phyloP scores from a whole-genome alignment of 169 alveolate species.

The Plasmodium inui region DNA sequence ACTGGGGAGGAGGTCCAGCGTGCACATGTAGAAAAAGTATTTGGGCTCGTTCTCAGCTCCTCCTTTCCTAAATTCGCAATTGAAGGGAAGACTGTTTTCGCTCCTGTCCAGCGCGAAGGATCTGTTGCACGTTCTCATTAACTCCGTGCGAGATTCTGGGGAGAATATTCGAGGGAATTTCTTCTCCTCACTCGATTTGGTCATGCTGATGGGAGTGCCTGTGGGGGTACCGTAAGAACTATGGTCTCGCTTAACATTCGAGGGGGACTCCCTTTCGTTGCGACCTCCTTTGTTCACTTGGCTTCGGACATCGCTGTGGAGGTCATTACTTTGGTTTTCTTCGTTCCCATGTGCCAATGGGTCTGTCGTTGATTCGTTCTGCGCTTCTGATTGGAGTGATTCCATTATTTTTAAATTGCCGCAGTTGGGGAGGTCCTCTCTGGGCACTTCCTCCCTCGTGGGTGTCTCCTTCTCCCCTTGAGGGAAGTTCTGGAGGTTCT shows the following conservation, averaged over 20 bases:
- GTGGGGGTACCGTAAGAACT: neutral
- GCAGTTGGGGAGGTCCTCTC: neutral
- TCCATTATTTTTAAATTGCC: neutral
- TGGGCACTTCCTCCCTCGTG: neutral
- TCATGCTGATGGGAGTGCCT: neutral
- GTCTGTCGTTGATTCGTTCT: neutral
- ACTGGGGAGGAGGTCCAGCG: slow-evolving; percentile 56
- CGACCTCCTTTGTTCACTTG: neutral
- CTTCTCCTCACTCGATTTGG: neutral
- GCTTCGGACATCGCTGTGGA: neutral
- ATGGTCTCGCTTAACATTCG: neutral
- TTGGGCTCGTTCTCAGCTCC: neutral
- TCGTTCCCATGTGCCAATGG: neutral
- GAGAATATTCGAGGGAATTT: neutral
- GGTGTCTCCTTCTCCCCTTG: neutral
- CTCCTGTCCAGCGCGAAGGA: neutral
- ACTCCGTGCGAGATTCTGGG: neutral
- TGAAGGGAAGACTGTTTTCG: neutral
- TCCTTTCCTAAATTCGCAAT: neutral
- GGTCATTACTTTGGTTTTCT: neutral
- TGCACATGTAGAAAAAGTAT: slow-evolving; percentile 64
- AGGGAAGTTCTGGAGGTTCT: neutral
- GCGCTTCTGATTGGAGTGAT: neutral
- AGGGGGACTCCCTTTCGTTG: neutral
- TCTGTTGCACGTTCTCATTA: neutral